Percentiles rank a stretch among this genome's conserved stretches.
phyloP scores from a whole-genome alignment of 2,329 filamentous ascomycete genomes.

The Lomentospora prolificans region DNA sequence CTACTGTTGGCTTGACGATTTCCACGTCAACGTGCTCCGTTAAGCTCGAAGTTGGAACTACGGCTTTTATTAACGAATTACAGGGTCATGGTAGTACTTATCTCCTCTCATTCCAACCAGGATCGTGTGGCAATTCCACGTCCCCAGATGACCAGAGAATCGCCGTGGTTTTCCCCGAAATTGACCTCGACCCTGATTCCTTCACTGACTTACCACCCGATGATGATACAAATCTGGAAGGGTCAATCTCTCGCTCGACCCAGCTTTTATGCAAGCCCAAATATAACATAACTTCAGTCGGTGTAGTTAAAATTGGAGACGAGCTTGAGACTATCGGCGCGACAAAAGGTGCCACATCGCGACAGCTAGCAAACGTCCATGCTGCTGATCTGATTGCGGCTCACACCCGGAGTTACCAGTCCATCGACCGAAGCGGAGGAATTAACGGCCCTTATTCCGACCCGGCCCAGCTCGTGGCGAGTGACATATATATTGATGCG shows the following conservation, averaged over 20 bases:
- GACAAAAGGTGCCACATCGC: neutral
- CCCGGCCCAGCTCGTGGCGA: constrained; percentile 14
- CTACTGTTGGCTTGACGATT: constrained; percentile 16
- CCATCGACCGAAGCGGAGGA: neutral
- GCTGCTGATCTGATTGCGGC: constrained; percentile 18
- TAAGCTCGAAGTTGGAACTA: neutral
- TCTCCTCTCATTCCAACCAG: constrained; percentile 15
- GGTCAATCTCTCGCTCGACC: constrained; percentile 15
- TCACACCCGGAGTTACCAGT: constrained; percentile 6
- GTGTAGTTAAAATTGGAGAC: constrained; percentile 16
- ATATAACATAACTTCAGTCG: constrained; percentile 16
- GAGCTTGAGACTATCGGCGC: constrained; percentile 13
- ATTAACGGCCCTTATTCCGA: neutral
- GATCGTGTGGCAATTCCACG: constrained; percentile 14
- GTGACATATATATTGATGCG: constrained; percentile 17
- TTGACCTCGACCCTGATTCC: constrained; percentile 12
- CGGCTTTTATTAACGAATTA: neutral
- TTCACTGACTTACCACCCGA: constrained; percentile 2
- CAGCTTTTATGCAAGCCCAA: constrained; percentile 19
- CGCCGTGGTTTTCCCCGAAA: constrained; percentile 15
- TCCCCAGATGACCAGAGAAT: constrained; percentile 16
- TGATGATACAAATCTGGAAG: constrained; percentile 12
- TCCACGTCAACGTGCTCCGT: constrained; percentile 12
- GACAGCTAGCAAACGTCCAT: constrained; percentile 14
- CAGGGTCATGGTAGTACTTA: neutral